phyloP scores from a whole-genome alignment of 2,329 filamentous ascomycete genomes.

The Chaetomiaceae sp. region DNA sequence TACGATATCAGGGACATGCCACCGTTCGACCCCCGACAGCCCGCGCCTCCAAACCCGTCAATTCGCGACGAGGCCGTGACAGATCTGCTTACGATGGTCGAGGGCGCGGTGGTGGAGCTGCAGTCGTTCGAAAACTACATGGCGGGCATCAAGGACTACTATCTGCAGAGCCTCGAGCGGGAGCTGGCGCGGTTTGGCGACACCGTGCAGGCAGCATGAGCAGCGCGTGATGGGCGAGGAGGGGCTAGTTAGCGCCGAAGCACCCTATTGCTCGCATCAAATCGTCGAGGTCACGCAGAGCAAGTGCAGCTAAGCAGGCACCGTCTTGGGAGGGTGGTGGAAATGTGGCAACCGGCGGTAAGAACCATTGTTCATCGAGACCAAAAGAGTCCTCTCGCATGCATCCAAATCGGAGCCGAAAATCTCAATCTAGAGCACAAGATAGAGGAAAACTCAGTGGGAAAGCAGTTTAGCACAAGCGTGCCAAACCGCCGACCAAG shows the following conservation, averaged over 20 bases:
- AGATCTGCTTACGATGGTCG: slow-evolving; percentile 15
- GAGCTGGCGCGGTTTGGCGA: slow-evolving; percentile 23
- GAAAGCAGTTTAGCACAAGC: slow-evolving; percentile 31
- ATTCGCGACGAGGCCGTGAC: slow-evolving; percentile 17
- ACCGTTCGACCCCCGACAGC: background rate
- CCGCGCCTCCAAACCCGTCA: slow-evolving; percentile 3
- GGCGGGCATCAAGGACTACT: slow-evolving; percentile 14
- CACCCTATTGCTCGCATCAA: no score
- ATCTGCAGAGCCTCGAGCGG: slow-evolving; percentile 20
- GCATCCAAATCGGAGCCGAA: slow-evolving; percentile 66
- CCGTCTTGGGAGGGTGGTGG: no score
- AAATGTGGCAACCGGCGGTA: slow-evolving; percentile 68
- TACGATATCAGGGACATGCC: slow-evolving; percentile 23
- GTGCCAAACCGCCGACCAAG: slow-evolving; percentile 31
- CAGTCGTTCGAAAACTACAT: slow-evolving; percentile 24
- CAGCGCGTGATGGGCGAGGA: slow-evolving; percentile 5
- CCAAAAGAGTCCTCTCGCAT: slow-evolving; percentile 50
- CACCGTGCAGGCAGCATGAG: slow-evolving; percentile 20
- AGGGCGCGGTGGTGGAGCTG: slow-evolving; percentile 17
- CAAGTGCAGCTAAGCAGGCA: no score
- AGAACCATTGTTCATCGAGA: slow-evolving; percentile 60
- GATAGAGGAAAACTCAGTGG: slow-evolving; percentile 66
- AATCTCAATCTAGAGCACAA: slow-evolving; percentile 57
- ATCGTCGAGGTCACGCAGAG: no score
- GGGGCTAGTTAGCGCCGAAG: no score